Base-by-base conservation (phyloP, 495 filamentous ascomycete species). In the Aspergillus coremiiformis region DNA sequence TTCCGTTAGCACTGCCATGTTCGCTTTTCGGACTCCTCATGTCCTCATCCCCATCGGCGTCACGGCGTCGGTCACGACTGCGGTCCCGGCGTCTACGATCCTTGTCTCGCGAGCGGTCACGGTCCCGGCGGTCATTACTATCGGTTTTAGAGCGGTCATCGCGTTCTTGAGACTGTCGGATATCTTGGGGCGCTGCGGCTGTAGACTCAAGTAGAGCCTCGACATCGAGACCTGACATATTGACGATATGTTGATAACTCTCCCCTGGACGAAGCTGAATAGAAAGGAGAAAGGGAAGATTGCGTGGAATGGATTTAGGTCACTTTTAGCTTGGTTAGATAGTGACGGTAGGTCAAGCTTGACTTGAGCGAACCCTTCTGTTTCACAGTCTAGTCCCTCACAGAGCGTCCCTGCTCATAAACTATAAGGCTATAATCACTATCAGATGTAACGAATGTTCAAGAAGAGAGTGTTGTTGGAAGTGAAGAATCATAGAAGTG, bases 191-290 rank as follows among this genome's bases (percentile, higher is more conserved):
- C 10, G 69, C 56, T 30, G 71, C 84, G 35, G 90, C 90, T 58
- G 90, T 90, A 29, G 87, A 89, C 73, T 95, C 91, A 61, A 96
- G 81, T 54, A 96, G 84, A 61, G 90, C 90, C 79, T 96, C 90
- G 60, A 95, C 89, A 67, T 95, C 89, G 64, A 94, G 78, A 71
- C 85, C 85, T 66, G 90, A 92, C 90, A 96, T 96, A 44, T 60
- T 73, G 59, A 47, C 51, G 33, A 49, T 54, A 50, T 49, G 30
- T 22, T 56, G 47, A 27, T 44, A 44, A 56, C 49, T 47, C 30
- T 53, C 47, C 57, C 43, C 26, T 60, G 47, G 44, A 54, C 49
- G 9, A 44, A 55, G 30, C 26, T 49, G 56, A 55, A 53, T 52
- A 58, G 61, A 60, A 45, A 61, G 19, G 42, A 50, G 53, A 51